phyloP scores from a whole-genome alignment of 768 basidiomycete genomes.

The Kondoa subrosea region DNA sequence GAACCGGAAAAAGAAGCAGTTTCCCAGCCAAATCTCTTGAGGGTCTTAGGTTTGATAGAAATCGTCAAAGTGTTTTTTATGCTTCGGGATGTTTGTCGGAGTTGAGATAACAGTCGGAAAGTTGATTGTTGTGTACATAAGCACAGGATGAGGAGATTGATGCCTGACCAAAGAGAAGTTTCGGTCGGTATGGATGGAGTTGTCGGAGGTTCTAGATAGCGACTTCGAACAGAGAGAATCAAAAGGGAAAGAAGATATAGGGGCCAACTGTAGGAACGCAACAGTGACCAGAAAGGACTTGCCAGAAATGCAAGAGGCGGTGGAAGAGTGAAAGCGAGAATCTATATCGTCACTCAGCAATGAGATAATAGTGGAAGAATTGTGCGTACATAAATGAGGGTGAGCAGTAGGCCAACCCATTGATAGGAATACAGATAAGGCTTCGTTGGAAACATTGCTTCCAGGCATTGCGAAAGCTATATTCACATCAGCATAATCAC shows the following conservation, averaged over 20 bases:
- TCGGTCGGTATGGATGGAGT: conserved; percentile 8
- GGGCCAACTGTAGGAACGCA: conserved; percentile 12
- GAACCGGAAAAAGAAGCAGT: conserved; percentile 19
- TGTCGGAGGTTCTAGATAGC: not conserved
- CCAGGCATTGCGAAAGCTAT: not conserved
- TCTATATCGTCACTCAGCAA: not conserved
- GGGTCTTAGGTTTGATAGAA: not conserved
- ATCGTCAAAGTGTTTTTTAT: not conserved
- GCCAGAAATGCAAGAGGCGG: conserved; percentile 4
- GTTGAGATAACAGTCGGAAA: conserved; percentile 17
- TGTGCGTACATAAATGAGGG: conserved; percentile 7
- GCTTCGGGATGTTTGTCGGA: conserved; percentile 7
- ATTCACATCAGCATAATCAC: not conserved
- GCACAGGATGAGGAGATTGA: conserved; percentile 23
- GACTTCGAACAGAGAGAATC: conserved; percentile 22
- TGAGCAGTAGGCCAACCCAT: conserved; percentile 10
- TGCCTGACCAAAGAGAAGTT: conserved; percentile 21
- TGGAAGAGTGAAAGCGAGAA: conserved; percentile 3
- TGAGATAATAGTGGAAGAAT: not conserved
- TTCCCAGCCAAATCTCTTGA: conserved; percentile 24
- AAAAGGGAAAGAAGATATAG: conserved; percentile 25
- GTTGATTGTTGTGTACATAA: conserved; percentile 20
- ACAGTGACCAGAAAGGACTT: conserved; percentile 10
- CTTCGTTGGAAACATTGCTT: conserved; percentile 2
- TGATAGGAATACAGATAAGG: conserved; percentile 10